These are phyloP conservation scores for Oenanthe javanica DNA, from an alignment of 140 eudicot species.

Conservation along the genomic window DNA sequence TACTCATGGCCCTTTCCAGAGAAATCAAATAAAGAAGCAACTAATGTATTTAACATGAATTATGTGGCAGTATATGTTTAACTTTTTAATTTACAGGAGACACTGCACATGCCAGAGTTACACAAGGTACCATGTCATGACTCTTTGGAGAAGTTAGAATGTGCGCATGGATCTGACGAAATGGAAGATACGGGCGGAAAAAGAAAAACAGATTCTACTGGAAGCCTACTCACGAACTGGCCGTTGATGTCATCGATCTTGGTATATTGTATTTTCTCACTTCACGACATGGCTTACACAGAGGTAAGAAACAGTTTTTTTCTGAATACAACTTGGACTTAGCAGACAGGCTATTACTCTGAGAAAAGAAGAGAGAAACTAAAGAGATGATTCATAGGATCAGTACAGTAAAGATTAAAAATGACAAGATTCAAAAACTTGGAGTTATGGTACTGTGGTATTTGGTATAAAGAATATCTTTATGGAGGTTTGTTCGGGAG, in stretches of 20 bases:
- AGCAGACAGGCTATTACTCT: background rate
- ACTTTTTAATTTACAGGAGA: constrained; percentile 44
- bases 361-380: background rate
- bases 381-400: background rate
- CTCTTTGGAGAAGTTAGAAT: constrained; percentile 43
- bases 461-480: background rate
- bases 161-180: constrained; percentile 9
- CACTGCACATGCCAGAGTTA: constrained; percentile 56
- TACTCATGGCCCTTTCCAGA: background rate
- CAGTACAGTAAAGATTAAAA: background rate
- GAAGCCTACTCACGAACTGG: constrained; percentile 73
- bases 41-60: background rate
- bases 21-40: background rate
- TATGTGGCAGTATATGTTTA: background rate
- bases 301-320: constrained; percentile 40
- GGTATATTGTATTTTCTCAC: constrained; percentile 71
- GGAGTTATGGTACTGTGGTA: background rate
- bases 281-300: constrained; percentile 82
- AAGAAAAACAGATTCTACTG: constrained; percentile 13
- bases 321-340: background rate
- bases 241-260: constrained; percentile 78
- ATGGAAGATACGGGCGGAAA: constrained; percentile 13
- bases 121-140: constrained; percentile 8
- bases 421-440: background rate
- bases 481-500: background rate